phyloP scores from a whole-genome alignment of 2,329 filamentous ascomycete species.

The Ophiostoma pallidulum region DNA sequence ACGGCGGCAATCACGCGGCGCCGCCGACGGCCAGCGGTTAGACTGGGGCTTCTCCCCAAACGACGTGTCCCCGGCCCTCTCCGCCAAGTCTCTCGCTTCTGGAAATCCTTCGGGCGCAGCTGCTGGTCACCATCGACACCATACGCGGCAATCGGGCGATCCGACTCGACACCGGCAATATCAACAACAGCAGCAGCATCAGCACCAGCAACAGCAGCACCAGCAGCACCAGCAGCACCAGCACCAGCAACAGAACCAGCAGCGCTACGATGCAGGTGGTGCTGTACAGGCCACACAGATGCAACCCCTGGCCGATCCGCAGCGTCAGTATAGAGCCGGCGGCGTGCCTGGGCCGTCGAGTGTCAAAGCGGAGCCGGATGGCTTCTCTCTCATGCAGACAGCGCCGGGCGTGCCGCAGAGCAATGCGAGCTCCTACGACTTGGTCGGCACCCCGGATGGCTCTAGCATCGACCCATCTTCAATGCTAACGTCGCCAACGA shows the following conservation, averaged over 20 bases:
- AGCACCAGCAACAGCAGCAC: too few species aligned
- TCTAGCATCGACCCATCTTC: constrained; percentile 27
- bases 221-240: constrained; percentile 15
- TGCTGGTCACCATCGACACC: constrained; percentile 10
- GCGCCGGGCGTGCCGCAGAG: constrained; percentile 32
- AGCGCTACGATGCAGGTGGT: constrained; percentile 4
- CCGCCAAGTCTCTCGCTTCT: constrained; percentile 13
- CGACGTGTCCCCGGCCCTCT: constrained; percentile 11
- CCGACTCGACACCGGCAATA: constrained; percentile 23
- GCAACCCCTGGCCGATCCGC: constrained; percentile 1
- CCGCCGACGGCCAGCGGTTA: constrained; percentile 18
- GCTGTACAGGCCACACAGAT: constrained; percentile 13
- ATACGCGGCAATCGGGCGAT: constrained; percentile 5
- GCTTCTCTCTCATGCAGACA: constrained; percentile 30
- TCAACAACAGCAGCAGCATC: constrained; percentile 2
- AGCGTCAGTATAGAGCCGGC: constrained; percentile 20
- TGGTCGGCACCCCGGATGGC: constrained; percentile 18
- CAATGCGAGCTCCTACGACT: constrained; percentile 29
- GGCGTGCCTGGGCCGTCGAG: constrained; percentile 17
- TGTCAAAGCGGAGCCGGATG: constrained; percentile 31
- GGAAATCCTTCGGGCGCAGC: constrained; percentile 10
- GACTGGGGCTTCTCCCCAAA: constrained; percentile 14
- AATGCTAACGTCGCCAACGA: constrained; percentile 35
- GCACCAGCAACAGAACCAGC: constrained; percentile 8
- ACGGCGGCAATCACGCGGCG: constrained; percentile 21